These are phyloP conservation scores for Gastroboletus turbinatus DNA, from an alignment of 1,284 basidiomycete genomes.

Conservation along the genomic window DNA sequence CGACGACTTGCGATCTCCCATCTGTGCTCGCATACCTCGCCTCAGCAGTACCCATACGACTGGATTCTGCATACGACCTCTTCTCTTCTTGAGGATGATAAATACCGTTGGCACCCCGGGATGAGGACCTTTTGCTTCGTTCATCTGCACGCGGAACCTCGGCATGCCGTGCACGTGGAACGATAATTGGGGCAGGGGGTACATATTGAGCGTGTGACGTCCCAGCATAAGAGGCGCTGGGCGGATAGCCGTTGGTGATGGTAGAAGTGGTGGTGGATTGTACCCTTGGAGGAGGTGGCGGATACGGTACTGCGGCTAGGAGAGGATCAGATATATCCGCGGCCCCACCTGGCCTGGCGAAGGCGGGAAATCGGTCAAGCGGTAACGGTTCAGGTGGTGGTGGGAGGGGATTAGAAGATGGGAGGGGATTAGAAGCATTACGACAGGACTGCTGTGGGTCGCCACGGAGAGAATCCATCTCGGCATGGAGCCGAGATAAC, in stretches of 20 bases:
- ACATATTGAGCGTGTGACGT: constrained; percentile 16
- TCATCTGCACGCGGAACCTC: constrained; percentile 25
- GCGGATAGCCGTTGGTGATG: constrained; percentile 12
- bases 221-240: constrained; percentile 7
- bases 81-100: constrained; percentile 16
- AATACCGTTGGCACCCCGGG: constrained; percentile 13
- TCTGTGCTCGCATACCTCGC: constrained; percentile 8
- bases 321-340: constrained; percentile 18
- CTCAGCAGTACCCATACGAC: constrained; percentile 8
- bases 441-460: constrained; percentile 15
- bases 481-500: constrained; percentile 32
- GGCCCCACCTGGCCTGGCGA: constrained; percentile 34
- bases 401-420: constrained; percentile 47
- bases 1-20: constrained; percentile 12
- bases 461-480: constrained; percentile 32
- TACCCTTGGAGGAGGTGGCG: constrained; percentile 27
- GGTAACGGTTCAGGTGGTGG: constrained; percentile 48
- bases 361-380: constrained; percentile 40
- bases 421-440: constrained; percentile 43
- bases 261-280: constrained; percentile 1
- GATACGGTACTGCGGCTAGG: constrained; percentile 27
- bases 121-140: constrained; percentile 12
- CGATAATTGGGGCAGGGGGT: constrained; percentile 4
- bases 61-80: constrained; percentile 11
- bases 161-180: constrained; percentile 24